These are phyloP conservation scores for Phytophthora sp. DNA, from an alignment of 352 stramenopile genomes.

Conservation along the genomic window DNA sequence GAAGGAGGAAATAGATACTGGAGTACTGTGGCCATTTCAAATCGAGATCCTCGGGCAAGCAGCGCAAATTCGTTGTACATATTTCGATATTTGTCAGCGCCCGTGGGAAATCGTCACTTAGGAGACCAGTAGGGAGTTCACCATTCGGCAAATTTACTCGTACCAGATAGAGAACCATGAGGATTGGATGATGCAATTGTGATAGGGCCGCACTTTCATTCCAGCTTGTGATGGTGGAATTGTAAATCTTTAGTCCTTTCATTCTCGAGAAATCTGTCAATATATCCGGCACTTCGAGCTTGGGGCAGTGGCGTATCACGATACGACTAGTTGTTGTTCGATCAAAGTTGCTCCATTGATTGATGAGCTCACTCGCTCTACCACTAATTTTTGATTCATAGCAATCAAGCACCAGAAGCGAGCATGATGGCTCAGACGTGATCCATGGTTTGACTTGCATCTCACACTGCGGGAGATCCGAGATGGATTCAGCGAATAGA, in stretches of 20 bases:
- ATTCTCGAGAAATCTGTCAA: slow-evolving; percentile 42
- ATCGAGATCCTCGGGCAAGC: slow-evolving; percentile 42
- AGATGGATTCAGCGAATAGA: slow-evolving; percentile 26
- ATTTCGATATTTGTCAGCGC: slow-evolving; percentile 44
- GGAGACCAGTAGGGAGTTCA: slow-evolving; percentile 39
- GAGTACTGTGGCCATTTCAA: slow-evolving; percentile 33
- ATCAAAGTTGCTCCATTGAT: slow-evolving; percentile 27
- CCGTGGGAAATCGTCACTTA: slow-evolving; percentile 32
- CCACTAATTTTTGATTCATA: slow-evolving; percentile 5
- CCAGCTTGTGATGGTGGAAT: slow-evolving; percentile 43
- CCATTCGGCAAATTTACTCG: slow-evolving; percentile 36
- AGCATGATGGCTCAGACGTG: slow-evolving; percentile 28
- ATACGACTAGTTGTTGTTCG: slow-evolving; percentile 13
- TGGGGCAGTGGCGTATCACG: slow-evolving; percentile 37
- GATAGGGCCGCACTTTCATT: slow-evolving; percentile 32
- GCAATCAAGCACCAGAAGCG: slow-evolving; percentile 40
- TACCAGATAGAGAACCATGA: slow-evolving; percentile 48
- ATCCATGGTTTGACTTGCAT: slow-evolving; percentile 39
- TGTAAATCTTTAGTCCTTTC: slow-evolving; percentile 42
- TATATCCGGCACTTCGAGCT: slow-evolving; percentile 36
- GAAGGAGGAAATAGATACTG: slow-evolving; percentile 11
- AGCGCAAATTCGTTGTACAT: slow-evolving; percentile 35
- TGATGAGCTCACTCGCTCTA: not conserved
- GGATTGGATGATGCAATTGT: slow-evolving; percentile 25
- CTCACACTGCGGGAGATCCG: slow-evolving; percentile 16